A percentile compares a stretch with the other conserved stretches of the same genome.
Conservation (phyloP, 2,329 filamentous ascomycete species). For the Ophiobolus disseminans region DNA sequence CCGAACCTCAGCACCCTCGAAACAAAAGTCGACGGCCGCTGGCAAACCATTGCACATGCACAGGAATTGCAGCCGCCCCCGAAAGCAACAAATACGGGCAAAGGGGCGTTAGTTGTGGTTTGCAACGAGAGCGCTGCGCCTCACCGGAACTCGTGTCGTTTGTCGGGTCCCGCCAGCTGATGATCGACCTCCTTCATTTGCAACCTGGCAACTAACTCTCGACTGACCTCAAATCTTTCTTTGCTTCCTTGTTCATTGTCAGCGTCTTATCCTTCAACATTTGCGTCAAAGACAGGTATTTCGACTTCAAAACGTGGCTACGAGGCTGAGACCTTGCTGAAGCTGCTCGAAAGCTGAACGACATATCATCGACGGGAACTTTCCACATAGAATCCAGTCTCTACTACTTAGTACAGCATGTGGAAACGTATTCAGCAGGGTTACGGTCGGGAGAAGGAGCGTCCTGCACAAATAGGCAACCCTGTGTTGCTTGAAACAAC, state of each 20-base stretch:
- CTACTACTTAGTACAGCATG: conserved; percentile 52
- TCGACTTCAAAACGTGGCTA: no score
- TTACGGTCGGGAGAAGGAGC: conserved; percentile 52
- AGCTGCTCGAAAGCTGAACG: no score
- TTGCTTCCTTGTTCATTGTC: no score
- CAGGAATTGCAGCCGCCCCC: background rate
- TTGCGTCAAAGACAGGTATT: no score
- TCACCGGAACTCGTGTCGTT: background rate
- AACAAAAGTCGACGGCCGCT: conserved; percentile 24
- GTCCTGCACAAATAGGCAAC: conserved; percentile 49
- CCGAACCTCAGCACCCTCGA: conserved; percentile 15
- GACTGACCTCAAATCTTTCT: no score
- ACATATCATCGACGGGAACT: no score
- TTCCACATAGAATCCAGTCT: no score
- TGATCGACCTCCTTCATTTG: conserved; percentile 3
- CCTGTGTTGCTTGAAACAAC: conserved; percentile 56
- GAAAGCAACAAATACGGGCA: conserved; percentile 13
- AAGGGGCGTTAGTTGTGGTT: conserved; percentile 20
- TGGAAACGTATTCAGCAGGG: conserved; percentile 63
- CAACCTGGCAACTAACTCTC: background rate
- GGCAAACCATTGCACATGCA: conserved; percentile 31
- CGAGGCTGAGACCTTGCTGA: no score
- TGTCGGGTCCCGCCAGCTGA: conserved; percentile 8
- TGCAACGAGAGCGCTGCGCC: conserved; percentile 5
- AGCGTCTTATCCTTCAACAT: no score